Evolutionary conservation across 345 rosid species (phyloP).

Genomic region (Geranium rotundifolium): DNA sequence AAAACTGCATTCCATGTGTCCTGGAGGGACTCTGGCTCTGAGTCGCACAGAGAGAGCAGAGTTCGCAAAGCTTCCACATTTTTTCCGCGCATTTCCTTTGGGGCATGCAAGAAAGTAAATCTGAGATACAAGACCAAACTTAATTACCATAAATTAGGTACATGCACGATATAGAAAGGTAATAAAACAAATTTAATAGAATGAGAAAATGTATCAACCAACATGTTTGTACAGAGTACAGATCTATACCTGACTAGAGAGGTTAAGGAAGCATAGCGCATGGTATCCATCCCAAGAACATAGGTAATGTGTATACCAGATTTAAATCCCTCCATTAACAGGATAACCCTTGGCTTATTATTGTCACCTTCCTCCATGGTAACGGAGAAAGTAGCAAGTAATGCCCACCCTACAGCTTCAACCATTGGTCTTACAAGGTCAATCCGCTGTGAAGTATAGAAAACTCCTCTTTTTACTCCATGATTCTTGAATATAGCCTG

Average conservation of each 20-base stretch:
- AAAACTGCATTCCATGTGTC: conserved; percentile 99
- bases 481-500: conserved; percentile 83
- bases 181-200: neutral
- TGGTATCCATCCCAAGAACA: conserved; percentile 98
- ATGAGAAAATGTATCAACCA: neutral
- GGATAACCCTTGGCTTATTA: conserved; percentile 79
- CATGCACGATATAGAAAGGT: too few relatives aligned
- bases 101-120: conserved; percentile 97
- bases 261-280: conserved; percentile 96
- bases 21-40: conserved; percentile 66
- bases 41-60: conserved; percentile 61
- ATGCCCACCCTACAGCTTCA: conserved; percentile 98
- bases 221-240: neutral
- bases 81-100: conserved; percentile 91
- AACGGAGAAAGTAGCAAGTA: conserved; percentile 94
- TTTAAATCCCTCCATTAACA: conserved; percentile 97
- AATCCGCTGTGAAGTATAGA: conserved; percentile 60
- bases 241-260: conserved; percentile 76
- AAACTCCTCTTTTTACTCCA: conserved; percentile 81
- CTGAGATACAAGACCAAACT: conserved; percentile 29
- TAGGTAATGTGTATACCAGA: conserved; percentile 88
- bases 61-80: conserved; percentile 95
- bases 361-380: conserved; percentile 98
- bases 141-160: conserved; percentile 4
- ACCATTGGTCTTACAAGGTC: conserved; percentile 93